Base-by-base conservation (phyloP, 805 yeast species). In the Jamesozyma gamospora region DNA sequence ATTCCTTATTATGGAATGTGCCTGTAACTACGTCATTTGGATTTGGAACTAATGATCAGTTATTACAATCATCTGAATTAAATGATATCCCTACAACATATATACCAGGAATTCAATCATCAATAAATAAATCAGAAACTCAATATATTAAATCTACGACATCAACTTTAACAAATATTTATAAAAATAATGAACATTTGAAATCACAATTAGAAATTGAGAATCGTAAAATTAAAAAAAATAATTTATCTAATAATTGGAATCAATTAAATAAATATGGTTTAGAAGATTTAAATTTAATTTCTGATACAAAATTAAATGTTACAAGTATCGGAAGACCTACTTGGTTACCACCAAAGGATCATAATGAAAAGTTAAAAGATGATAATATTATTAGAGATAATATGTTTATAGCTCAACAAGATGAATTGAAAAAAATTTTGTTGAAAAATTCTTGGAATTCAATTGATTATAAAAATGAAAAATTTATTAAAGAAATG, bases 281-380 rank as follows among this genome's bases (percentile, higher is more conserved):
- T 2, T 49, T 78, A 36, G 86, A 79, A 40, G 84, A 80, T 52
- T 56, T 74, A 43, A 62, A 63, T 37, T 59, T 81, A 27, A 70
- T 80, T 1, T 78, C 86, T 0, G 69, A 66, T 0, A 82, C 78
- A 48, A 80, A 80, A 47, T 51, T 75, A 19, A 66, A 66, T 17
- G 54, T 61, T 10, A 56, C 78, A 26, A 69, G 79, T 35, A 74
- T 72, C 29, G 73, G 84, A 0, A 67, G 87, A 46, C 87, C 87
- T 2, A 68, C 74, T 34, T 77, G 83, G 72, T 57, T 79, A 33
- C 87, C 87, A 4, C 86, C 85, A 4, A 79, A 79, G 50, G 63
- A 66, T 28, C 48, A 59, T 6, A 52, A 50, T 7, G 87, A 80
- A 49, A 67, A 67, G 27, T 55, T 63, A 28, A 67, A 65, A 42